Evolutionary conservation across 2,329 filamentous ascomycete species (phyloP), one percentile per base, ranked within the genome.

Genomic region (Bipolaris sorokiniana): DNA sequence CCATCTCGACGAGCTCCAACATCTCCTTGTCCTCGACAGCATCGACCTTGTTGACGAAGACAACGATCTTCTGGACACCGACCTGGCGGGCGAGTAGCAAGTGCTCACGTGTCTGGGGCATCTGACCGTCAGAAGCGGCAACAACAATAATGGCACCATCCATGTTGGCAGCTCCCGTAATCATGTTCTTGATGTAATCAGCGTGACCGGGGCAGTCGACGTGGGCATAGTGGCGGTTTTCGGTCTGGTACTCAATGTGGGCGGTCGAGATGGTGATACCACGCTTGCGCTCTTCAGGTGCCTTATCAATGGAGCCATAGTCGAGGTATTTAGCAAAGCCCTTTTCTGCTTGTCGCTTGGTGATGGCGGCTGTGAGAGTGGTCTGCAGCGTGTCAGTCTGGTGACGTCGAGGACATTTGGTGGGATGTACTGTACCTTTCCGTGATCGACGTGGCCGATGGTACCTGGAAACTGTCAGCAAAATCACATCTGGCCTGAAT

Each of bases 121-220:
- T 99, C 84, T 99, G 96, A 77, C 95, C 95, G 78, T 99, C 95
- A 36, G 92, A 97, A 69, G 95, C 95, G 70, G 96, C 96, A 72
- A 99, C 96, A 68, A 99, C 95, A 74, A 99, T 97, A 77, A 99
- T 94, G 74, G 95, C 94, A 74, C 95, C 95, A 74, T 99, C 95
- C 95, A 99, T 99, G 85, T 92, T 96, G 74, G 96, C 94, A 63
- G 95, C 93, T 88, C 95, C 95, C 68, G 95, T 99, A 80, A 99
- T 99, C 95, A 99, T 99, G 89, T 99, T 99, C 88, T 99, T 99
- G 85, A 99, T 98, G 86, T 99, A 99, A 92, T 99, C 95, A 81
- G 95, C 95, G 89, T 99, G 95, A 82, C 95, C 95, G 58, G 95
- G 95, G 82, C 95, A 99, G 87, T 99, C 95, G 84, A 99, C 95